Base-by-base conservation (phyloP, 139 green algal genomes). In the Chara braunii region DNA sequence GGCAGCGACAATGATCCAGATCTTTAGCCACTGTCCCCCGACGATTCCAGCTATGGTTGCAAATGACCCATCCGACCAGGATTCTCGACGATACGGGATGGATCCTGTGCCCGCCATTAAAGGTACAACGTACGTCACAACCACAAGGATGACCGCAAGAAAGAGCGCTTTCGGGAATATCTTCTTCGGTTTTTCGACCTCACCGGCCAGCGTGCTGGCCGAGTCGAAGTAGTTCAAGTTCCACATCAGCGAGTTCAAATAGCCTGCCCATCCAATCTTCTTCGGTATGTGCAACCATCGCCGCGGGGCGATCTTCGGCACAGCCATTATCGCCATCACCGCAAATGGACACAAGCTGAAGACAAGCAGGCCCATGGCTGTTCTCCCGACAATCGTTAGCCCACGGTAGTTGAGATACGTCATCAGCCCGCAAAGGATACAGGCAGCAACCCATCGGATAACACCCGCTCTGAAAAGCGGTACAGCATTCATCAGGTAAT, bases 241-340 rank as follows among this genome's bases (percentile, higher is more conserved):
- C 90, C 91, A 97, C 78, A 98, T 97, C 82, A 97, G 92, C 51
- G 92, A 84, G 68, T 97, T 95, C 8, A 97, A 45, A 65, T 89
- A 95, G 12, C 80, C 80, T n/a, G 73, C 34, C 90, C 89, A 96
- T n/a, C 89, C 4, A 6, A 74, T 37, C 1, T 36, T 35, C 7
- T 61, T 60, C 22, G 2, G 35, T 9, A 26, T 26, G 35, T 18
- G 11, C 11, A n/a, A 74, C 65, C 65, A 74, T n/a, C 56, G 14
- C 18, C 28, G 32, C 9, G 65, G 65, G 30, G 58, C 37, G 29
- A 74, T 53, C 18, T 71, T 66, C n/a, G 65, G 65, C 23, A 79
- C 43, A 43, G 65, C 60, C 24, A 77, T 26, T 14, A 70, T 9
- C 7, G 14, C 24, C n/a, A 98, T 78, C 48, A 90, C 67, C 11